Evolutionary conservation across 768 basidiomycete species (phyloP).

Genomic region (Boletus rufocinnamomeus): DNA sequence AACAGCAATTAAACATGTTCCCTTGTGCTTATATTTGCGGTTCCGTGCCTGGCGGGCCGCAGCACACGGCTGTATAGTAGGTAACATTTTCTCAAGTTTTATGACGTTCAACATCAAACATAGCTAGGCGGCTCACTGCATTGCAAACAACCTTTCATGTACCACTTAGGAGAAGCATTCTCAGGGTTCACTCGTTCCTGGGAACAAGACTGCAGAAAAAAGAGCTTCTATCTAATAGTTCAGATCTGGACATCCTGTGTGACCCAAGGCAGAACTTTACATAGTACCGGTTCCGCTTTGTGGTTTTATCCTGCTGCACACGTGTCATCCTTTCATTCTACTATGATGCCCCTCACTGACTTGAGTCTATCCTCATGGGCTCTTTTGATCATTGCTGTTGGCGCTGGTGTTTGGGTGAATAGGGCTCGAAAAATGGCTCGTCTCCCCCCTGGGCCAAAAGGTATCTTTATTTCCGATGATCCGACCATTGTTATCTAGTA

Average conservation of each 20-base stretch:
- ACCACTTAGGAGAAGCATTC: not conserved
- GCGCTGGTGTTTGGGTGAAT: not conserved
- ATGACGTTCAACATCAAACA: no score
- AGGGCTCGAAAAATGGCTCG: slow-evolving; percentile 5
- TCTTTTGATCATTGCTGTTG: not conserved
- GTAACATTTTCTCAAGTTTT: slow-evolving; percentile 21
- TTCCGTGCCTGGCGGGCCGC: not conserved
- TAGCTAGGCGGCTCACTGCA: not conserved
- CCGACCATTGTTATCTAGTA: no score
- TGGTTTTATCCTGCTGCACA: not conserved
- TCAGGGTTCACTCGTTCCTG: not conserved
- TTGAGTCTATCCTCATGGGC: not conserved
- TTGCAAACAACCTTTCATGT: not conserved
- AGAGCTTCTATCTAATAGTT: not conserved
- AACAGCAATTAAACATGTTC: not conserved
- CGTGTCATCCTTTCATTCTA: not conserved
- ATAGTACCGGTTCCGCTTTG: not conserved
- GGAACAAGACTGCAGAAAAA: not conserved
- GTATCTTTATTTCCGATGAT: not conserved
- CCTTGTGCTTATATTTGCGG: not conserved
- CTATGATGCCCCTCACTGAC: not conserved
- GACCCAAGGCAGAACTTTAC: no score
- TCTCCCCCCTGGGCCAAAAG: slow-evolving; percentile 5
- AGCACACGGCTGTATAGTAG: not conserved
- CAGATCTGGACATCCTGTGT: not conserved